A percentile compares a stretch with the other conserved stretches of the same genome.
phyloP scores from a whole-genome alignment of 2,329 filamentous ascomycete species.

The Claviceps capensis region DNA sequence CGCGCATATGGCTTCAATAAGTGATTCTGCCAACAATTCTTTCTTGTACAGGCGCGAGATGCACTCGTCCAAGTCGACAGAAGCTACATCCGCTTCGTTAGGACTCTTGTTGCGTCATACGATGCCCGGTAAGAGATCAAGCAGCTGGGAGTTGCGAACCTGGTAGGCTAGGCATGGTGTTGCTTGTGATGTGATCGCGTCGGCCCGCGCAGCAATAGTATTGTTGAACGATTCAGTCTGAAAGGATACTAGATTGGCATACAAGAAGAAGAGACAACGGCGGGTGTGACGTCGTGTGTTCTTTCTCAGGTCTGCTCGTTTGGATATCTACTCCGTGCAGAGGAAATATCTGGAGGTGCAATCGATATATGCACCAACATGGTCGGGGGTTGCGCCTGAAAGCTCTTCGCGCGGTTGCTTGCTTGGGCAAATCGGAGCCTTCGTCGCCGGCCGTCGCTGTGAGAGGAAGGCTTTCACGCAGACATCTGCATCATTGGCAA shows the following conservation, averaged over 20 bases:
- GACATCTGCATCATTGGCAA: not conserved
- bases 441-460: slow-evolving; percentile 7
- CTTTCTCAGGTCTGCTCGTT: slow-evolving; percentile 9
- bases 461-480: not conserved
- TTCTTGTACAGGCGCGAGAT: slow-evolving; percentile 95
- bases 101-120: not conserved
- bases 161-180: slow-evolving; percentile 42
- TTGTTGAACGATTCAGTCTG: too few relatives aligned
- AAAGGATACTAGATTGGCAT: too few relatives aligned
- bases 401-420: slow-evolving; percentile 5
- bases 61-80: slow-evolving; percentile 96
- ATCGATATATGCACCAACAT: slow-evolving; percentile 26
- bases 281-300: not conserved
- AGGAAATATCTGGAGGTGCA: slow-evolving; percentile 21
- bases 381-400: slow-evolving; percentile 24
- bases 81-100: slow-evolving; percentile 41
- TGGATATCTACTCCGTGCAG: slow-evolving; percentile 21
- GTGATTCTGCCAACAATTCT: slow-evolving; percentile 89
- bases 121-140: not conserved
- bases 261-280: not conserved
- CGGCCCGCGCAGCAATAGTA: too few relatives aligned
- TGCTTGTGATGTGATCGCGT: not conserved
- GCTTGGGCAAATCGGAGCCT: not conserved
- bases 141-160: slow-evolving; percentile 24
- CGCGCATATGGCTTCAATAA: slow-evolving; percentile 97